phyloP scores from a whole-genome alignment of 78 protist genomes.

The Dictyostelium citrinum region DNA sequence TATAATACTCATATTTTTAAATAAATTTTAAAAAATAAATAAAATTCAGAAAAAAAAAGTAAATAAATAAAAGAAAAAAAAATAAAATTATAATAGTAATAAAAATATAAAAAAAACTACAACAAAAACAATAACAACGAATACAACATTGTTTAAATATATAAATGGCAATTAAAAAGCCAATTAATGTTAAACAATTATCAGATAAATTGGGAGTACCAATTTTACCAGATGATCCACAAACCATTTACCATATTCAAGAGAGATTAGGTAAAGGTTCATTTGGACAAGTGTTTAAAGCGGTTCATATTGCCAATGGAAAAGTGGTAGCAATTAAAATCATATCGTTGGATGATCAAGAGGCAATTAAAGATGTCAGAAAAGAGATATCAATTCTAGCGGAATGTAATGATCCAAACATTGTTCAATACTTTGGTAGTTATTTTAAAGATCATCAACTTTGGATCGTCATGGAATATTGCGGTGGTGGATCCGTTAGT shows the following conservation, averaged over 20 bases:
- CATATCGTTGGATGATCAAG: conserved; percentile 72
- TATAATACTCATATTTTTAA: too few species aligned
- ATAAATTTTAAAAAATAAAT: too few species aligned
- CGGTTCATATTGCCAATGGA: conserved; percentile 32
- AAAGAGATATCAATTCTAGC: conserved; percentile 57
- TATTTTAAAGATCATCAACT: conserved; percentile 73
- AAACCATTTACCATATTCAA: conserved; percentile 42
- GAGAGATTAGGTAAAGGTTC: conserved; percentile 76
- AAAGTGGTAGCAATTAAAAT: conserved; percentile 73
- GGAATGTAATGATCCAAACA: conserved; percentile 60
- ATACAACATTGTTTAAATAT: background rate
- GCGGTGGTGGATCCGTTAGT: conserved; percentile 93
- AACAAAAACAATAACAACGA: background rate
- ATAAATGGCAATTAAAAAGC: conserved; percentile 63
- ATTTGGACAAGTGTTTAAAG: conserved; percentile 70
- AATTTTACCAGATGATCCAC: conserved; percentile 74
- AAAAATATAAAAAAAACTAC: background rate
- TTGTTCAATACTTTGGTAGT: conserved; percentile 57
- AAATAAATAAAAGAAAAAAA: background rate
- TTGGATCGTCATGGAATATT: conserved; percentile 96
- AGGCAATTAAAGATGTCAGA: conserved; percentile 69
- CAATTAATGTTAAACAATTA: conserved; percentile 66
- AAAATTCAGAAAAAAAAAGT: background rate
- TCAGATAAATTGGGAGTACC: conserved; percentile 70
- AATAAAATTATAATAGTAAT: too few species aligned